Evolutionary conservation across 129 eudicot species (phyloP), one percentile per base, ranked within the genome.

Genomic region (Tanacetum coccineum): DNA sequence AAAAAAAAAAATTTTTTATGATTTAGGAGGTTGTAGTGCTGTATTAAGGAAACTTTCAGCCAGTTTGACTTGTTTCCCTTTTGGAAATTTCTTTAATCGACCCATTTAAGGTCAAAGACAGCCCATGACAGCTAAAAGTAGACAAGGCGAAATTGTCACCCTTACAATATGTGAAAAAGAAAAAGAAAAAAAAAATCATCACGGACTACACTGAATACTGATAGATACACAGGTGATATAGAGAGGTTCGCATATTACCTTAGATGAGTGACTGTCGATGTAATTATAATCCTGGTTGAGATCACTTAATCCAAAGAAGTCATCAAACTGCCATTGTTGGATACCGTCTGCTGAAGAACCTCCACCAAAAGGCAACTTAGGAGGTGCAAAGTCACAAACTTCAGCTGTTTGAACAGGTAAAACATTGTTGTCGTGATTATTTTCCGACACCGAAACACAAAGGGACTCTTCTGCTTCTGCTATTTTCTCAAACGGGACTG

Each of bases 311-410:
- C 83, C 97, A 76, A 85, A 68, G 68, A 79, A 77, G 11, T 91
- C 96, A 81, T 91, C 97, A 4, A 87, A 36, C 66, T 81, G 97
- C 96, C 96, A 87, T 48, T 79, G 94, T 10, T 86, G 74, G 49
- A 82, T 53, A 61, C 76, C 47, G 54, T 82, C 89, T 49, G 78
- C 25, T 8, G 81, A 76, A 58, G 95, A 78, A 28, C 89, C 91
- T 50, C 89, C 95, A 68, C 80, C 55, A 45, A 76, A 77, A 20
- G 79, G 45, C 51, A 70, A 46, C 80, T 78, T 87, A 12, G 83
- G 50, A 64, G 83, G 59, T 18, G 73, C 64, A 36, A 75, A 70
- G 6, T 76, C 73, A 12, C 46, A 81, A n/a, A 13, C 65, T 57
- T 66, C 78, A 68, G 18, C 47, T 72, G 26, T 74, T 53, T 72